Conservation (phyloP, 2,329 filamentous ascomycete genomes). For the Metarhizium anisopliae region DNA sequence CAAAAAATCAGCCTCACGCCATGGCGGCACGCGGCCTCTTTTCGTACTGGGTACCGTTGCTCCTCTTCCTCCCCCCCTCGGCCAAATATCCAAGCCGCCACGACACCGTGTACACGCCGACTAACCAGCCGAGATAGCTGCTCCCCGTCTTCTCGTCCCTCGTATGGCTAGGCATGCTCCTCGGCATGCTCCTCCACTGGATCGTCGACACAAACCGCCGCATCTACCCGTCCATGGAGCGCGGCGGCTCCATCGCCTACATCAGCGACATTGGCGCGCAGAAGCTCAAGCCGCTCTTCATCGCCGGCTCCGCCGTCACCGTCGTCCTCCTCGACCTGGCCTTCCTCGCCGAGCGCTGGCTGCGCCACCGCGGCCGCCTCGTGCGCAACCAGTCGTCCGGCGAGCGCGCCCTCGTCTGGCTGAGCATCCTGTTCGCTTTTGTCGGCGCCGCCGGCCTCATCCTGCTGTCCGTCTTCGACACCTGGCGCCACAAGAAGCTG, state of each 20-base stretch:
- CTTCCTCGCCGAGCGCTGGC: constrained; percentile 74
- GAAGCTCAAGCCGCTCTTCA: constrained; percentile 67
- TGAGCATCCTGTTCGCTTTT: constrained; percentile 60
- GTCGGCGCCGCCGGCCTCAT: constrained; percentile 74
- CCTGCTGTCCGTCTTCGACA: constrained; percentile 79
- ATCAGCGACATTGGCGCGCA: constrained; percentile 58
- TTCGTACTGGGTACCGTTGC: constrained; percentile 30
- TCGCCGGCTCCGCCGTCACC: constrained; percentile 60
- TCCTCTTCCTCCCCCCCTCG: neutral
- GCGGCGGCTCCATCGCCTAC: constrained; percentile 55
- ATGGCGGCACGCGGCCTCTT: constrained; percentile 24
- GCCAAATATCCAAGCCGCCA: too few species aligned
- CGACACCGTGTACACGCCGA: too few species aligned
- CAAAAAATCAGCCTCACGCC: neutral
- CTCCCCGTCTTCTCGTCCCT: constrained; percentile 60
- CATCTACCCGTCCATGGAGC: constrained; percentile 52
- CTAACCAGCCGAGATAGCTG: constrained; percentile 29
- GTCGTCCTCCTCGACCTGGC: constrained; percentile 73
- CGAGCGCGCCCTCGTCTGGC: constrained; percentile 53
- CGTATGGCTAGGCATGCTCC: constrained; percentile 58
- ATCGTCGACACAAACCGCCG: constrained; percentile 42
- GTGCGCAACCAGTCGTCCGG: constrained; percentile 56
- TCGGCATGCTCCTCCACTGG: constrained; percentile 67
- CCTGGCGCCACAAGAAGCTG: constrained; percentile 51
- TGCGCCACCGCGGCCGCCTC: constrained; percentile 73